phyloP scores from a whole-genome alignment of 2,329 filamentous ascomycete species.

The Colletotrichum spaethianum region DNA sequence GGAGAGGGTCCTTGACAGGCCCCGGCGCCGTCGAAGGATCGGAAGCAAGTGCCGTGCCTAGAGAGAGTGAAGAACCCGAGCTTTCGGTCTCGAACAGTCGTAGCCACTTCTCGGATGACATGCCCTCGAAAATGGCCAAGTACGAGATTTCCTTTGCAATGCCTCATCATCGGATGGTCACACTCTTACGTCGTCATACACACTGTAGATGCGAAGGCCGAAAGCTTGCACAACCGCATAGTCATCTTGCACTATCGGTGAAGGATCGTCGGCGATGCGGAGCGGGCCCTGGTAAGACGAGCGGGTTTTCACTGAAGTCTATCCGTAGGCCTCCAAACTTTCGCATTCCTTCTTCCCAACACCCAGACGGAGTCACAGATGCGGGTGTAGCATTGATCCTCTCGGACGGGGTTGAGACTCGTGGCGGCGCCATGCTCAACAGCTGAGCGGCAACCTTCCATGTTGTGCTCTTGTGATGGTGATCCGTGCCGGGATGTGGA shows the following conservation, averaged over 20 bases:
- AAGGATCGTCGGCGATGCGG: not conserved
- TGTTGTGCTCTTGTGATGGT: slow-evolving; percentile 2
- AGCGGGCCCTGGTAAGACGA: not conserved
- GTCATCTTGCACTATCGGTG: not conserved
- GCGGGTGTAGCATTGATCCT: slow-evolving; percentile 25
- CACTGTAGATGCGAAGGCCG: not conserved
- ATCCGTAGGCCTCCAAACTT: no score
- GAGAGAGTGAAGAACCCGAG: slow-evolving; percentile 6
- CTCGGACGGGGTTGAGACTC: slow-evolving; percentile 21
- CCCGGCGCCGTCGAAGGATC: slow-evolving; percentile 6
- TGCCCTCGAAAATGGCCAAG: slow-evolving; percentile 2
- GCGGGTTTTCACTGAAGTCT: not conserved
- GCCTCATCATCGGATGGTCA: slow-evolving; percentile 15
- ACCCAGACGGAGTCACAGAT: slow-evolving; percentile 11
- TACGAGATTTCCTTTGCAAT: not conserved
- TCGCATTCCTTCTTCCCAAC: not conserved
- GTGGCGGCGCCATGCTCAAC: slow-evolving; percentile 33
- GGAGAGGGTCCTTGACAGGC: not conserved
- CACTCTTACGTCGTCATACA: not conserved
- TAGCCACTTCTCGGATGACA: slow-evolving; percentile 11
- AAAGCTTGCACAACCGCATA: not conserved
- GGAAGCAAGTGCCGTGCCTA: not conserved
- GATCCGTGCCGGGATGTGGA: slow-evolving; percentile 32
- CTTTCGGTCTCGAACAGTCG: not conserved
- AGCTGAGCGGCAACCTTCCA: slow-evolving; percentile 23